Evolutionary conservation across 2,329 filamentous ascomycete species (phyloP).

Genomic region (Phialophora expanda): DNA sequence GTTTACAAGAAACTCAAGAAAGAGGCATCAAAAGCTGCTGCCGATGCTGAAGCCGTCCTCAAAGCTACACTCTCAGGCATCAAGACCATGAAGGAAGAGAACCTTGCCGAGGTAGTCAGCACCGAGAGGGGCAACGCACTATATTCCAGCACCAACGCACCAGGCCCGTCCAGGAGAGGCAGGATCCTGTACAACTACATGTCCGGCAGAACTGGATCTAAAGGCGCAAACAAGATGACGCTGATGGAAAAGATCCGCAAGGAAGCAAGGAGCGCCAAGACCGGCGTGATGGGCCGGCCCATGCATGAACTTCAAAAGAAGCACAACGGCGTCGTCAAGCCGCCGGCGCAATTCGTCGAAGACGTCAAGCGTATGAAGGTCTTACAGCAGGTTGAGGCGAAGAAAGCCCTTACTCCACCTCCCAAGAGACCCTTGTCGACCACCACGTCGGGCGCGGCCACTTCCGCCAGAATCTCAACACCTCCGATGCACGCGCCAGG

Average conservation of each 20-base stretch:
- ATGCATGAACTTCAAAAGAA: conserved; percentile 50
- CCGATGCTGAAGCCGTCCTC: conserved; percentile 63
- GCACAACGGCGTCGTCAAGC: conserved; percentile 47
- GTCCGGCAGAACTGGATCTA: conserved; percentile 41
- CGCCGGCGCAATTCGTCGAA: conserved; percentile 51
- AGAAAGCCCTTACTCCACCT: conserved; percentile 11
- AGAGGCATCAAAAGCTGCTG: conserved; percentile 63
- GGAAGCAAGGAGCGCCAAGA: conserved; percentile 60
- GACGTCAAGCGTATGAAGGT: conserved; percentile 34
- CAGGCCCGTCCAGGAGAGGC: conserved; percentile 17
- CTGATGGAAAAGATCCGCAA: conserved; percentile 62
- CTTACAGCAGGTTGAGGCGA: conserved; percentile 6
- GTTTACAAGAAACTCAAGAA: conserved; percentile 73
- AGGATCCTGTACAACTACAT: conserved; percentile 30
- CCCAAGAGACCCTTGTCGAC: conserved; percentile 2
- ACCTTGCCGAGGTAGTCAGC: conserved; percentile 62
- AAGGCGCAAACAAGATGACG: conserved; percentile 47
- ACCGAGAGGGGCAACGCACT: conserved; percentile 46
- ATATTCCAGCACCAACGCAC: conserved; percentile 36
- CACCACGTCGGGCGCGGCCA: too few relatives aligned
- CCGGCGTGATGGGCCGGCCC: conserved; percentile 44
- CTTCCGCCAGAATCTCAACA: conserved; percentile 2
- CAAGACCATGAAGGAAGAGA: conserved; percentile 62
- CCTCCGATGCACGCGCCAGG: conserved; percentile 30
- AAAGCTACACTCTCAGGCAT: conserved; percentile 63